These are phyloP conservation scores for Adansonia madagascariensis DNA, from an alignment of 441 rosid genomes.

Conservation along the genomic window DNA sequence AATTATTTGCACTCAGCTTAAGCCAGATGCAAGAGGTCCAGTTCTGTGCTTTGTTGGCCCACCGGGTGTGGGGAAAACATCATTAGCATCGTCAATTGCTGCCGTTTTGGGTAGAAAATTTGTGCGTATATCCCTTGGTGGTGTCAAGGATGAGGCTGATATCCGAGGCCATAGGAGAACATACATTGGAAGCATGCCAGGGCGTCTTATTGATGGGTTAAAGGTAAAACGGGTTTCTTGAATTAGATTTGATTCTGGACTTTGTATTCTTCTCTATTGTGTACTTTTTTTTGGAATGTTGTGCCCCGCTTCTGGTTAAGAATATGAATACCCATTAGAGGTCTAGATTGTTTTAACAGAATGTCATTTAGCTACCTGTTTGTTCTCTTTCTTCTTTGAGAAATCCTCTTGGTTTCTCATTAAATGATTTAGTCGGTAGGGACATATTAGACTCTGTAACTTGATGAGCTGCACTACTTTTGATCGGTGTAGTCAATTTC, in stretches of 20 bases:
- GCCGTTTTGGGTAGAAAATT: conserved; percentile 93
- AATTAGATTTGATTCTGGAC: neutral
- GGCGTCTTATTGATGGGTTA: conserved; percentile 95
- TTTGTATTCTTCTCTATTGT: neutral
- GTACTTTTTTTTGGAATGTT: neutral
- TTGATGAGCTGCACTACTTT: neutral
- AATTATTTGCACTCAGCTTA: conserved; percentile 69
- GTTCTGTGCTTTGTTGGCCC: conserved; percentile 98
- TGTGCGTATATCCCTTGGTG: conserved; percentile 94
- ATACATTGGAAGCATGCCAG: conserved; percentile 99
- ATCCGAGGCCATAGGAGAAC: conserved; percentile 99
- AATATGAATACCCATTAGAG: neutral
- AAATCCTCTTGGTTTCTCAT: neutral
- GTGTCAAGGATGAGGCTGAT: conserved; percentile 99
- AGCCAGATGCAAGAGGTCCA: conserved; percentile 99
- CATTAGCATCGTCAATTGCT: conserved; percentile 95
- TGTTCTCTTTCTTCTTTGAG: neutral
- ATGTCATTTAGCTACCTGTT: neutral
- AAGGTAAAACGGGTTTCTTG: conserved; percentile 54
- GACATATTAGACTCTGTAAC: neutral
- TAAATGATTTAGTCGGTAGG: neutral
- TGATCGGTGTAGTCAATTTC: neutral
- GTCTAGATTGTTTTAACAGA: conserved; percentile 7
- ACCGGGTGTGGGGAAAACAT: conserved; percentile 99
- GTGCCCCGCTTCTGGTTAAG: neutral